Evolutionary conservation across 2,329 filamentous ascomycete genomes (phyloP), one percentile per base, ranked within the genome.

Genomic region (Arthrinium phaeospermum): DNA sequence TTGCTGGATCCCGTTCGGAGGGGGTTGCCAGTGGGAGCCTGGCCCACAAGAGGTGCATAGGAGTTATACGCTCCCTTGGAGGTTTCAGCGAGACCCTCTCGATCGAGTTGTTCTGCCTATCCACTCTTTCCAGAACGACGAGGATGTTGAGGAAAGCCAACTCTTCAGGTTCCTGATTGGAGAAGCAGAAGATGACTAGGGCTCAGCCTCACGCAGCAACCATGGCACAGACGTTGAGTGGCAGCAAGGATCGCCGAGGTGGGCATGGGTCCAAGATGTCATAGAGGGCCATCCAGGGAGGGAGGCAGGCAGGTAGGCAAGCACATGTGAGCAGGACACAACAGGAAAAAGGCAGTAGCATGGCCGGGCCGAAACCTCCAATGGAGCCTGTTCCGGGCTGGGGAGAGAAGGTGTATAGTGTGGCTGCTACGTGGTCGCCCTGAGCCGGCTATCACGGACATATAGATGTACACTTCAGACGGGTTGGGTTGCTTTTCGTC

Each of bases 41-140:
- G 53, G 53, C 30, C 53, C 30, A 61, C 53, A 22, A 37, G 30
- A 61, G 53, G 30, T 61, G 53, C 30, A 37, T 61, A 61, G 30
- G 34, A 22, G 16, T 13, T 41, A 1, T 24, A 34, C 8, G 19
- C 19, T 13, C 22, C n/a, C 34, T 41, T n/a, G 57, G 34, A n/a
- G 34, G 57, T 64, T 41, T 64, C 57, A 64, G 34, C 57, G 34
- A n/a, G 57, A 41, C 34, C 34, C 34, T 34, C 19, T 41, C 41
- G 34, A 64, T 64, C 57, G 57, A 34, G 30, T 41, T 22, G 22
- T 41, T 10, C 41, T 41, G 34, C 19, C 30, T 41, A 41, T 41
- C 57, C 57, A 64, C 57, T 64, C 34, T 24, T 64, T 64, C 57
- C 57, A 64, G 57, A 64, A 64, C 34, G 34, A 64, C 34, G 57